Base-by-base conservation (phyloP, 225 moss, liverwort and hornwort species). In the Takakia lepidozioides region DNA sequence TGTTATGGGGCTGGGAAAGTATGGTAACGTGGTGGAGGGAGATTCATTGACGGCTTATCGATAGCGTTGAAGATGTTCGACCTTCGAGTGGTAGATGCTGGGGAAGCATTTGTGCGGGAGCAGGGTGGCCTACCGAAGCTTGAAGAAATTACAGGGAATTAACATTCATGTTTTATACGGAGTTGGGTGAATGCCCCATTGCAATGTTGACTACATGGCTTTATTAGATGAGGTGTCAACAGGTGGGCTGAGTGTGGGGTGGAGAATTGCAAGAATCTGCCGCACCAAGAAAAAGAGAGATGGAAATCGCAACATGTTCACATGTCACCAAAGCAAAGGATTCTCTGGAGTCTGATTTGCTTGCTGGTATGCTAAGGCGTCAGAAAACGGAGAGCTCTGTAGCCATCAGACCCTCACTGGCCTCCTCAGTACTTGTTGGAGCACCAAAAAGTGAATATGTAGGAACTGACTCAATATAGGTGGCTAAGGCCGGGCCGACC, bases 21-120 rank as follows among this genome's bases (percentile, higher is more conserved):
- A 41, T 41, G 40, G 19, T 17, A 41, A 19, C 20, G 40, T 41
- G 40, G 40, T 41, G 16, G n/a, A 41, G 40, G 40, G 40, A 13
- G 16, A 19, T 16, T 13, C 0, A 16, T 40, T 40, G 0, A 6
- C n/a, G 9, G 40, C 15, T 40, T 40, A 40, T 7, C 15, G 1
- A 3, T 40, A 40, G 18, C 40, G 3, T 7, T 40, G 13, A 40
- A 40, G n/a, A 19, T 40, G 0, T 40, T 40, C 8, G 40, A 6
- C 19, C 40, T 40, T 40, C 40, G 4, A 16, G 10, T 40, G n/a
- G n/a, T 3, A 19, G 18, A 41, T 41, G 40, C n/a, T 41, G 18
- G 1, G 2, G n/a, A 41, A 41, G 40, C 40, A 4, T 41, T 41
- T 16, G n/a, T 13, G 40, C 16, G 40, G 40, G 40, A 41, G 40